phyloP scores from a whole-genome alignment of 2,329 filamentous ascomycete genomes.

The Penicillium nordicum region DNA sequence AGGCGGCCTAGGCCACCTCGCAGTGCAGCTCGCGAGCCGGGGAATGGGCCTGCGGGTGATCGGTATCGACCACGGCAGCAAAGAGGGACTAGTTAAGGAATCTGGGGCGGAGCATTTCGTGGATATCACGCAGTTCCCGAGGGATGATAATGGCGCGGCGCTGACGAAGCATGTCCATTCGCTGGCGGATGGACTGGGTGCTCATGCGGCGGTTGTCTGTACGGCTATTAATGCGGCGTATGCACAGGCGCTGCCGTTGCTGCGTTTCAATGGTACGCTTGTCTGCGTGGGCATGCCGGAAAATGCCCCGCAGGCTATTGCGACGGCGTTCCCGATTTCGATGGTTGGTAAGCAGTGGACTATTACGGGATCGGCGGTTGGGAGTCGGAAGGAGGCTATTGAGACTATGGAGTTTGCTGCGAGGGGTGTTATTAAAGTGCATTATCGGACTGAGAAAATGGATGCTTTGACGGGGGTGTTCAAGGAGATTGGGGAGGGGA shows the following conservation, averaged over 20 bases:
- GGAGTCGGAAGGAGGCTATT: slow-evolving; percentile 49
- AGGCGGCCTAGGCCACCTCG: slow-evolving; percentile 63
- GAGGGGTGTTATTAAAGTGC: slow-evolving; percentile 46
- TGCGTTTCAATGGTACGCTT: slow-evolving; percentile 50
- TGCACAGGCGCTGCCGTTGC: slow-evolving; percentile 45
- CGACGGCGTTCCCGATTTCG: slow-evolving; percentile 40
- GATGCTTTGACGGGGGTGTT: slow-evolving; percentile 47
- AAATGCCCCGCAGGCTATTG: slow-evolving; percentile 45
- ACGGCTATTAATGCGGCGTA: slow-evolving; percentile 50
- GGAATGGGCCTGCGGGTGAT: slow-evolving; percentile 64
- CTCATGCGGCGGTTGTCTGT: slow-evolving; percentile 56
- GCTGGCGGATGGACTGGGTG: slow-evolving; percentile 50
- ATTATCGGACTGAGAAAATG: slow-evolving; percentile 45
- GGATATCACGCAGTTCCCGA: slow-evolving; percentile 53
- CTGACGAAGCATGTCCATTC: slow-evolving; percentile 55
- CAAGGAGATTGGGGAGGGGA: slow-evolving; percentile 43
- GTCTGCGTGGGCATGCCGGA: slow-evolving; percentile 53
- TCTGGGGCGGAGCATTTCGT: slow-evolving; percentile 66
- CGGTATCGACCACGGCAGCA: slow-evolving; percentile 62
- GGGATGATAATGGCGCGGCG: slow-evolving; percentile 47
- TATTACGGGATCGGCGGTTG: slow-evolving; percentile 50
- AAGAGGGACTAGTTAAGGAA: slow-evolving; percentile 55
- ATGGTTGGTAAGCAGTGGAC: slow-evolving; percentile 43
- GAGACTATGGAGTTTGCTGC: slow-evolving; percentile 48
- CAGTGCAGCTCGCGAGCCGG: slow-evolving; percentile 57